Evolutionary conservation across 805 yeast species (phyloP), one percentile per base, ranked within the genome.

Genomic region (Maudiozyma turicensis): DNA sequence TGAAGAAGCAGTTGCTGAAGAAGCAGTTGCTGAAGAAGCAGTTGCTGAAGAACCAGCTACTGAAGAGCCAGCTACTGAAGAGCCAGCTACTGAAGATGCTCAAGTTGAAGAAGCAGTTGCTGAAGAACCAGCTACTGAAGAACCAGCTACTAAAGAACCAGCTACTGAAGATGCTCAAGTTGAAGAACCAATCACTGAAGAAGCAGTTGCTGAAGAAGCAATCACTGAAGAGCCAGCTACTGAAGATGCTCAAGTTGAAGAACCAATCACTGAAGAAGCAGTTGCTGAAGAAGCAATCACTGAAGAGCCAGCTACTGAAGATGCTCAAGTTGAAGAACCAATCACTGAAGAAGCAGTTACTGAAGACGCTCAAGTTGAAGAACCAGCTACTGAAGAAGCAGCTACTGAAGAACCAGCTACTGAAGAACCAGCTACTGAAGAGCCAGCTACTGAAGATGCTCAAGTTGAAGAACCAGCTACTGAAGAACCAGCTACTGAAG

Each of bases 331-430:
- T 5, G 48, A 48, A 38, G 45, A 32, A 7, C 14, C 46, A 3
- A 28, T 44, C 37, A 33, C 26, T 50, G 50, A 48, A 53, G 53
- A 9, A 55, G 50, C 40, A 51, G 52, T 47, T 41, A 43, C 30
- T n/a, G n/a, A n/a, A n/a, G n/a, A n/a, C n/a, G n/a, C n/a, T n/a
- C n/a, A n/a, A n/a, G n/a, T n/a, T n/a, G 39, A 33, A 20, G 26
- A 20, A 20, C 26, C 26, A 20, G 26, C 26, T 20, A 20, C 26
- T 20, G 26, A 20, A 20, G 20, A 5, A 30, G 10, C 31, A 30
- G 37, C 31, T n/a, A 38, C 13, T 51, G 39, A 33, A 20, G 26
- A 20, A 20, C 26, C 26, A 20, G 26, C 26, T 20, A 20, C 26
- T 20, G 26, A 20, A 20, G 20, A 5, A 30, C 14, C 31, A 30